Evolutionary conservation across 345 rosid genomes (phyloP), one percentile per base, ranked within the genome.

Genomic region (Mercurialis annua): DNA sequence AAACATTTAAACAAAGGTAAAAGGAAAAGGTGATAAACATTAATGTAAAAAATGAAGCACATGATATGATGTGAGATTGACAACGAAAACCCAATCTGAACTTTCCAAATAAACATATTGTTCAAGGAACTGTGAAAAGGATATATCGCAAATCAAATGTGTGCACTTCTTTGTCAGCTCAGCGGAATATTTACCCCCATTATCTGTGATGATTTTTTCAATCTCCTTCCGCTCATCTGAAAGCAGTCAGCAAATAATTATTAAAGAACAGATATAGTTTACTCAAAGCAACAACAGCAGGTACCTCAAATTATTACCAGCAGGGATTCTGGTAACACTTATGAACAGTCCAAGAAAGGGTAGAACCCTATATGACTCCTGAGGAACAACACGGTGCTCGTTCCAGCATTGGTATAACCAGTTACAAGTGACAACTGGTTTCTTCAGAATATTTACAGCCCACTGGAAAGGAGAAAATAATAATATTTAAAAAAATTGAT

Each of bases 351-450:
- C 99, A 70, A 81, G 77, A 76, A 94, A 94, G 29, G 99, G 95
- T 77, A 84, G 97, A 84, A 91, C 87, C 81, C 81, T 85, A 81
- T 78, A 86, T n/a, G 85, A 68, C 70, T 90, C 97, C 70, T 83
- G 96, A 65, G 98, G 89, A 73, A 93, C 97, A 75, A 91, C 82
- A 59, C 95, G 99, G 62, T 94, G 99, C 81, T 94, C 99, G 68
- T 31, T 84, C 89, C 92, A 88, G 72, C 99, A 94, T 65, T 85
- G 96, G 73, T 75, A 73, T 73, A 94, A 75, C 99, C 99, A 94
- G 67, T 81, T 81, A 62, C 86, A 62, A 66, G 92, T 79, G 66
- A 91, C 92, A 43, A 81, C 69, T 15, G 96, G 97, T 83, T 91
- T 89, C 90, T 86, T 90, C 74, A 83, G 84, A 65, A 62, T 72